Conservation (phyloP, 2,329 filamentous ascomycete genomes). For the Aspergillus ibericus region DNA sequence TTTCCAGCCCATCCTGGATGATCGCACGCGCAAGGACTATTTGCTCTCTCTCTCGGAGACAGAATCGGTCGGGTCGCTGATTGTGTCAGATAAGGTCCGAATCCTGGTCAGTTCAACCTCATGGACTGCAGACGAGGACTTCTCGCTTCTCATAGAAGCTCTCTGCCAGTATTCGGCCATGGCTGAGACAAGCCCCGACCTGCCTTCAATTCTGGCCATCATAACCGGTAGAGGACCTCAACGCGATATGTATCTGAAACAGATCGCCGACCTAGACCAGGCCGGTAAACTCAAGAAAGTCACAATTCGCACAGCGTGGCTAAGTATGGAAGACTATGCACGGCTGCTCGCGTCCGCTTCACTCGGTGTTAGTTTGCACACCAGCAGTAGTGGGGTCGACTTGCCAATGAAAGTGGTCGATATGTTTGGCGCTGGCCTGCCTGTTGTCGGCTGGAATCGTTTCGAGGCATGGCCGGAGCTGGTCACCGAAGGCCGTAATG, state of each 20-base stretch:
- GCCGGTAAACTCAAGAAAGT: slow-evolving; percentile 67
- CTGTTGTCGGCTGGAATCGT: slow-evolving; percentile 79
- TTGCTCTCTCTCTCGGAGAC: slow-evolving; percentile 68
- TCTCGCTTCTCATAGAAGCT: slow-evolving; percentile 80
- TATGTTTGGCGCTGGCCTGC: slow-evolving; percentile 94
- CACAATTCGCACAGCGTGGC: slow-evolving; percentile 77
- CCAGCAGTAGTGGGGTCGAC: slow-evolving; percentile 90
- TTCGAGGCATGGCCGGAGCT: slow-evolving; percentile 90
- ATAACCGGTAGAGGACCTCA: slow-evolving; percentile 94
- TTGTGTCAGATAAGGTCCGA: slow-evolving; percentile 60
- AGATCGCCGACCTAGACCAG: slow-evolving; percentile 62
- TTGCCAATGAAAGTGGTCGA: slow-evolving; percentile 99
- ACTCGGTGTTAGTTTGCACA: slow-evolving; percentile 87
- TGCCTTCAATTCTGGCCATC: slow-evolving; percentile 75
- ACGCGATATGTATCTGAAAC: slow-evolving; percentile 69
- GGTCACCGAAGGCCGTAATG: slow-evolving; percentile 84
- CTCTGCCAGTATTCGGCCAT: slow-evolving; percentile 69
- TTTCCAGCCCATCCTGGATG: slow-evolving; percentile 68
- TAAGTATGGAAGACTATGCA: slow-evolving; percentile 82
- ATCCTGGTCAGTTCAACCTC: slow-evolving; percentile 91
- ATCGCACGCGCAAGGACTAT: slow-evolving; percentile 56
- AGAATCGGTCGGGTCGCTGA: slow-evolving; percentile 56
- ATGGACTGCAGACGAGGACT: slow-evolving; percentile 97
- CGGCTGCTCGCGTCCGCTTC: slow-evolving; percentile 80
- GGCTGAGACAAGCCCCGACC: slow-evolving; percentile 45